Percentiles rank a stretch among this genome's conserved stretches.
phyloP scores from a whole-genome alignment of 208 protist species.

The Crithidia expoeki region DNA sequence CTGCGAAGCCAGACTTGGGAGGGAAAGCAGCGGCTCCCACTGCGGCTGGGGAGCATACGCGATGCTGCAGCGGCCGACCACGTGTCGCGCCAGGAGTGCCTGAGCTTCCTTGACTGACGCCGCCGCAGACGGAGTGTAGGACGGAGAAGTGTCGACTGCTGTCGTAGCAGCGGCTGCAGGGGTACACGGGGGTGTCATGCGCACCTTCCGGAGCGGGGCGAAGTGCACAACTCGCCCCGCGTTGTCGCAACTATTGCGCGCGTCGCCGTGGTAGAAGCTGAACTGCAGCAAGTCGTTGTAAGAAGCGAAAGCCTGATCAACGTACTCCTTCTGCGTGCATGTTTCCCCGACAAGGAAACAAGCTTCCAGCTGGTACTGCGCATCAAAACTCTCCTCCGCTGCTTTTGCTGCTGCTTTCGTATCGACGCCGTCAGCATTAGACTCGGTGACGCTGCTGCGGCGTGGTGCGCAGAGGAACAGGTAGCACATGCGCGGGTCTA shows the following conservation, averaged over 20 bases:
- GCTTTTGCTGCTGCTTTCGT: neutral
- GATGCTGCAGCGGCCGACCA: conserved; percentile 6
- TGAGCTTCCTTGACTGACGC: conserved; percentile 14
- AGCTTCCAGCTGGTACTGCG: conserved; percentile 3
- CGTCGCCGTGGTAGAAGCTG: conserved; percentile 39
- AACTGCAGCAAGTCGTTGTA: conserved; percentile 28
- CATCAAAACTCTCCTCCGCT: neutral
- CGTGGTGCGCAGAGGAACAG: conserved; percentile 48
- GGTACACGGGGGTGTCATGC: neutral
- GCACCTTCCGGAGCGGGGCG: conserved; percentile 21
- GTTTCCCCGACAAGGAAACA: conserved; percentile 22
- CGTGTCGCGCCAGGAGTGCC: conserved; percentile 16
- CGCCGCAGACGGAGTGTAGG: neutral
- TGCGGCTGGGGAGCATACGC: conserved; percentile 9
- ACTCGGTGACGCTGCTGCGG: conserved; percentile 23
- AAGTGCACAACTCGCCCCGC: conserved; percentile 27
- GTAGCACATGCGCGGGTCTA: conserved; percentile 68
- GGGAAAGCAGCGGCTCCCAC: conserved; percentile 22
- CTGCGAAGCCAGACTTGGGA: neutral
- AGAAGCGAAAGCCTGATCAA: conserved; percentile 9
- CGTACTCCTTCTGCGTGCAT: conserved; percentile 13
- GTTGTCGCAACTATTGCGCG: conserved; percentile 32
- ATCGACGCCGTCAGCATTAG: neutral
- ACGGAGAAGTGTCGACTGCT: neutral
- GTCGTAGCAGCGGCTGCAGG: neutral